These are phyloP conservation scores for Oidiodendron maius DNA, from an alignment of 495 filamentous ascomycete genomes.

Conservation along the genomic window DNA sequence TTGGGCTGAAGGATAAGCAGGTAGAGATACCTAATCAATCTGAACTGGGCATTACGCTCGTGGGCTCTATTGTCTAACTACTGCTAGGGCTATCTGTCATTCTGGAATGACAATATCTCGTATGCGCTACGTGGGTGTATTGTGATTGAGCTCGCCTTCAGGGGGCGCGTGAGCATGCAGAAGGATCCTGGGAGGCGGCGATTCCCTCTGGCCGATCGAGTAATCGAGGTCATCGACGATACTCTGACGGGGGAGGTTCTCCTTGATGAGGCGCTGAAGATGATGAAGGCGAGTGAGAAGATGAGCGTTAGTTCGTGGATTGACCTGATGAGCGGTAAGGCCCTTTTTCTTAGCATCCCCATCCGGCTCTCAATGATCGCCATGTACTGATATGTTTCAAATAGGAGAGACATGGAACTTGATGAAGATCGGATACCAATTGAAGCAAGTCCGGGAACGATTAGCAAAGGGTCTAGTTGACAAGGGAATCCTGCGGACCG, in stretches of 20 bases:
- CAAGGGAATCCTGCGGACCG: constrained; percentile 95
- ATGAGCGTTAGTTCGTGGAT: constrained; percentile 99
- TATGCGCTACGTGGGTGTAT: constrained; percentile 97
- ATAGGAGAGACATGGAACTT: constrained; percentile 98
- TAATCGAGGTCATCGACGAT: constrained; percentile 96
- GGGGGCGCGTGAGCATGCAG: constrained; percentile 96
- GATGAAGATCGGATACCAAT: constrained; percentile 99
- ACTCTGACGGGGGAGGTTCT: constrained; percentile 95
- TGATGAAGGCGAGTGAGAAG: constrained; percentile 99
- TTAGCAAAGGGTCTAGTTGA: constrained; percentile 97
- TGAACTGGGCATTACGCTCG: not conserved
- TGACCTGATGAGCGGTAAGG: constrained; percentile 91
- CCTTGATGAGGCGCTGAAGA: constrained; percentile 96
- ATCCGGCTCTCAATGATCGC: not conserved
- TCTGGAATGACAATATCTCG: constrained; percentile 99
- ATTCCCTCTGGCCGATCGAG: constrained; percentile 84
- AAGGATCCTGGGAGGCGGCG: constrained; percentile 89
- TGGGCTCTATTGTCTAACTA: constrained; percentile 7
- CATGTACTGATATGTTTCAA: not conserved
- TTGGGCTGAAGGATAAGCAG: constrained; percentile 98
- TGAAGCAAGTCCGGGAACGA: constrained; percentile 97
- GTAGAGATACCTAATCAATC: constrained; percentile 35
- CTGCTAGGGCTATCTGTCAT: constrained; percentile 76
- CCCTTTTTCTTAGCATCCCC: not conserved
- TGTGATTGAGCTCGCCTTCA: constrained; percentile 92